A percentile compares a stretch with the other conserved stretches of the same genome.
phyloP scores from a whole-genome alignment of 208 protist genomes.

The Porcisia deanei region DNA sequence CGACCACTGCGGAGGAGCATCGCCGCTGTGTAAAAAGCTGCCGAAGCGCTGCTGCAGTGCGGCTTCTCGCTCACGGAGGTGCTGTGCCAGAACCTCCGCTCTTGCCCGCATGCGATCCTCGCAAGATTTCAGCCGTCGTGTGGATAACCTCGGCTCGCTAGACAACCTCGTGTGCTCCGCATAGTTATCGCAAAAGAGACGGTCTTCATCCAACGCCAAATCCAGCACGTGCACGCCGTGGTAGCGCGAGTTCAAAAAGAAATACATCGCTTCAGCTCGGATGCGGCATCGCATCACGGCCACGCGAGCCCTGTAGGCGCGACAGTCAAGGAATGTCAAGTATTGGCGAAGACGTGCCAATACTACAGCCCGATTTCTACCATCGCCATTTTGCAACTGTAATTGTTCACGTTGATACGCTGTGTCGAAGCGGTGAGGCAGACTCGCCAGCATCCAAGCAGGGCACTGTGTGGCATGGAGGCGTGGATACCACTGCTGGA shows the following conservation, averaged over 20 bases:
- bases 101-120: conserved; percentile 21
- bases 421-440: conserved; percentile 27
- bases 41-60: conserved; percentile 33
- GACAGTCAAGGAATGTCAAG: conserved; percentile 39
- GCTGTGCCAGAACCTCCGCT: conserved; percentile 21
- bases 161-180: conserved; percentile 17
- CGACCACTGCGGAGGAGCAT: conserved; percentile 21
- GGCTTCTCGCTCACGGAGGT: conserved; percentile 17
- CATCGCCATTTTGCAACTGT: conserved; percentile 18
- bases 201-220: conserved; percentile 41
- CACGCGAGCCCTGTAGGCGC: conserved; percentile 41
- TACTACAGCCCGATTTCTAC: background rate
- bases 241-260: conserved; percentile 51
- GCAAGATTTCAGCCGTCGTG: conserved; percentile 13
- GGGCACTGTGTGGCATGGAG: conserved; percentile 15
- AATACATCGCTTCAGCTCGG: conserved; percentile 41
- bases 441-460: conserved; percentile 3
- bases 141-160: conserved; percentile 6
- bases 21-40: conserved; percentile 13
- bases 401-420: conserved; percentile 23
- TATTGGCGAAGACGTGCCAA: conserved; percentile 18
- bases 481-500: conserved; percentile 27
- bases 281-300: conserved; percentile 35
- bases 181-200: conserved; percentile 28
- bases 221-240: conserved; percentile 42